Evolutionary conservation across 805 yeast species (phyloP), one percentile per base, ranked within the genome.

Genomic region (Lachancea dasiensis): DNA sequence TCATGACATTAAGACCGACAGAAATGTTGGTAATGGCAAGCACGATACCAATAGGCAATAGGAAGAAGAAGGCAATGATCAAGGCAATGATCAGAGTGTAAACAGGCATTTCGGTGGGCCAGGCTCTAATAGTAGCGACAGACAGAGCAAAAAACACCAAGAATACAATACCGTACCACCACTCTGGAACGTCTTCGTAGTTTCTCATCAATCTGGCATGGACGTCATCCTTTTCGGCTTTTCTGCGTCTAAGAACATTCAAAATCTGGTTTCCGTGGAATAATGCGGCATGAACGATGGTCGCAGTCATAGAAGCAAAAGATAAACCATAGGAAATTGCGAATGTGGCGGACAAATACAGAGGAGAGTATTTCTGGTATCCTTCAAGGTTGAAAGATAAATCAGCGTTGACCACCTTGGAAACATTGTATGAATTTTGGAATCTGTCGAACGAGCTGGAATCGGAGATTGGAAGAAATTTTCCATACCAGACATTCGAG

Each of bases 131-230:
- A 21, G 64, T 52, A 8, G 63, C 66, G 18, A 54, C 69, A 51
- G 69, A 67, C 39, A 77, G 59, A 1, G 63, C 58, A 14, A 78
- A 65, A 34, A 77, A 72, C 1, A 64, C 46, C 3, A 70, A 34
- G 32, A 79, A 64, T 11, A 74, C 61, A 3, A 58, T 43, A 3
- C 61, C 49, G 49, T 70, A 79, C 80, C 84, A 75, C 78, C 79
- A 73, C 30, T 70, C 72, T 3, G 85, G 86, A 20, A 75, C 81
- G 46, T 77, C 83, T 6, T 65, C 66, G 54, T 81, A 79, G 18
- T 58, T 51, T 23, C 60, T 54, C 81, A 80, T 78, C 42, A 79
- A 67, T 43, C 79, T 64, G 60, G 64, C 64, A 23, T 43, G 43
- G 13, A 45, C 39, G 23, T 40, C 37, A 21, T 34, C 24, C 22